Evolutionary conservation across 371 early-diverging fungal genomes (phyloP), one percentile per base, ranked within the genome.

Genomic region (Synchytrium microbalum): DNA sequence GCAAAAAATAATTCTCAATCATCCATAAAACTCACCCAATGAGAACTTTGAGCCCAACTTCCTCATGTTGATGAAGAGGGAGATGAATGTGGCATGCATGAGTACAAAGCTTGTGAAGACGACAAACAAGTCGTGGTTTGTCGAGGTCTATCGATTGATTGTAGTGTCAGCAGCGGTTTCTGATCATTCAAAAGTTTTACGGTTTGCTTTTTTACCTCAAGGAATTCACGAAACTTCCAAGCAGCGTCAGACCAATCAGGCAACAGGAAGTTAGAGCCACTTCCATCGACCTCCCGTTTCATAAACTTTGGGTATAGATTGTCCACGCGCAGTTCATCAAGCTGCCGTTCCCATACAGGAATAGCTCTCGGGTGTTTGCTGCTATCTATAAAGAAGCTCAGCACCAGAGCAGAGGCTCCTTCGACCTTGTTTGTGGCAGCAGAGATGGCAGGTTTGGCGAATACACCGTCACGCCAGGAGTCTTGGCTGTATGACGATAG

Each of bases 51-150:
- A 93, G 26, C 93, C 94, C 67, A 92, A 79, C 24, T 84, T 79
- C 61, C 91, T 83, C 92, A 95, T 90, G 67, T 90, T 93, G 59
- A 83, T 72, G 60, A 91, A 93, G 24, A 93, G 79, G 33, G 87
- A 82, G 55, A 86, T 78, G 68, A 94, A 86, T 0, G 93, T 92
- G 51, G 86, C 82, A 63, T 87, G 75, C 83, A 92, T 89, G 77
- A 95, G 83, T n/a, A 90, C 66, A 74, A 92, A 92, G 61, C 90
- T 90, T 54, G 84, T 81, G 58, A 86, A 73, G 32, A 93, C 85
- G 52, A 93, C 84, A 61, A 90, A 71, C 56, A 93, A 83, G 63
- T 95, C 95, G 56, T 65, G 31, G 23, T 38, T 54, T 53, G 55
- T 86, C 79, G 58, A 84, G 80, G 59, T 88, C 88, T 55, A 56